Evolutionary conservation across 2,329 filamentous ascomycete species (phyloP).

Genomic region (Pezicula neosporulosa): DNA sequence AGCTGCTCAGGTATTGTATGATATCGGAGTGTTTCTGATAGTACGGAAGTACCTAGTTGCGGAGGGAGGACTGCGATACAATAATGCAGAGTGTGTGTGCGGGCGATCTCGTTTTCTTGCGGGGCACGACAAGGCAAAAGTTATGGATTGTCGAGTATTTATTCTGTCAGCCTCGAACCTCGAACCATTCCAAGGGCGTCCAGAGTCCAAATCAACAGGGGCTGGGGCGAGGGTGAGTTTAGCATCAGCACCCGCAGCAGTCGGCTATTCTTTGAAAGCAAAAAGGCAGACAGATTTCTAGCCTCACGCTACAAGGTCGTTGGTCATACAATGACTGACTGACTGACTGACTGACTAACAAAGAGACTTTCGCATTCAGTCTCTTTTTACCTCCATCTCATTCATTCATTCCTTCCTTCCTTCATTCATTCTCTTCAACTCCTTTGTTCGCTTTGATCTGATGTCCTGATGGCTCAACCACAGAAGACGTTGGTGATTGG

Average conservation of each 20-base stretch:
- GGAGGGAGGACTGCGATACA: not conserved
- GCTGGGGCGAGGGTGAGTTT: conserved; percentile 11
- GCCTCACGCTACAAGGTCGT: no score
- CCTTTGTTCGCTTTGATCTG: not conserved
- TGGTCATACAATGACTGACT: no score
- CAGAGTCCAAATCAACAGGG: not conserved
- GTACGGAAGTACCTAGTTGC: not conserved
- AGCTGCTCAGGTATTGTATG: no score
- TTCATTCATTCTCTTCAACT: no score
- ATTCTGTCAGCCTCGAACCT: conserved; percentile 12
- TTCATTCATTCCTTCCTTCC: not conserved
- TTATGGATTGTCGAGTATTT: conserved; percentile 5
- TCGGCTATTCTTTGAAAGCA: conserved; percentile 6
- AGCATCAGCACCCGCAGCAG: not conserved
- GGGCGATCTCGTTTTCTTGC: not conserved
- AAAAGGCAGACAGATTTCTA: not conserved
- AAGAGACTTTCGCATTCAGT: not conserved
- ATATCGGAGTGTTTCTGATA: no score
- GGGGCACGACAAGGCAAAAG: conserved; percentile 14
- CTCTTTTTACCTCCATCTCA: not conserved
- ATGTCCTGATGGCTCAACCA: conserved; percentile 3
- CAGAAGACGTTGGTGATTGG: conserved; percentile 72
- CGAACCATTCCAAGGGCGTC: no score
- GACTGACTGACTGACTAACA: no score
- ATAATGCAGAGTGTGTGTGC: not conserved